Conservation (phyloP, 306 rosid species). For the Castanospermum australe region DNA sequence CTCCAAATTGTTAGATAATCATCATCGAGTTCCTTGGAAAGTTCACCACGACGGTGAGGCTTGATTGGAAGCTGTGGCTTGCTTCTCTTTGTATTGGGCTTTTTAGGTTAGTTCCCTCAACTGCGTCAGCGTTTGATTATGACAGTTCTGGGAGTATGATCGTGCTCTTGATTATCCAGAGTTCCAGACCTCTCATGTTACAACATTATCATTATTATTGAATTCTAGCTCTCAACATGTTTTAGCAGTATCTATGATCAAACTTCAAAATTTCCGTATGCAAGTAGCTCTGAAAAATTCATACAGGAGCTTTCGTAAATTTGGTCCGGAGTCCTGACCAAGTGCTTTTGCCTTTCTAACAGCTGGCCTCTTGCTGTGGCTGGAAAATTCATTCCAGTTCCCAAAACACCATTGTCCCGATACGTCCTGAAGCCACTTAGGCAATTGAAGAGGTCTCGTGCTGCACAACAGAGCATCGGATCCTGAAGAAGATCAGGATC, state of each 20-base stretch:
- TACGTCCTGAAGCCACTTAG: conserved; percentile 33
- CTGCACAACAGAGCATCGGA: not conserved
- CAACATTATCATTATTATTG: not conserved
- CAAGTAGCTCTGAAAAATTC: not conserved
- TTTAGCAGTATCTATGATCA: not conserved
- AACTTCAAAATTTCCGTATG: not conserved
- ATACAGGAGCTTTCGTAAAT: not conserved
- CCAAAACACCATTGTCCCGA: conserved; percentile 57
- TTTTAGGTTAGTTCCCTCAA: conserved; percentile 52
- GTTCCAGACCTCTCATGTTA: not conserved
- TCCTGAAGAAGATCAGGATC: not conserved
- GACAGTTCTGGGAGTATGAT: not conserved
- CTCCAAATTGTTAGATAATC: conserved; percentile 52
- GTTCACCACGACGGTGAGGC: conserved; percentile 66
- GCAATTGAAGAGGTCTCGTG: conserved; percentile 36
- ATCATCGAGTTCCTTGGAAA: conserved; percentile 84
- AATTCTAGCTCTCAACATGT: not conserved
- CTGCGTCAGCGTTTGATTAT: not conserved
- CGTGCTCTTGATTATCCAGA: not conserved
- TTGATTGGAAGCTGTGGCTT: conserved; percentile 68
- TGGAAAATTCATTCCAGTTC: conserved; percentile 85
- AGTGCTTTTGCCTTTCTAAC: conserved; percentile 23
- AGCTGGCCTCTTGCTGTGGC: conserved; percentile 90
- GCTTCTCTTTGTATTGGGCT: conserved; percentile 52
- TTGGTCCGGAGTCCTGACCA: not conserved